Evolutionary conservation across 257 asterid species (phyloP).

Genomic region (Linderniella brevidens): DNA sequence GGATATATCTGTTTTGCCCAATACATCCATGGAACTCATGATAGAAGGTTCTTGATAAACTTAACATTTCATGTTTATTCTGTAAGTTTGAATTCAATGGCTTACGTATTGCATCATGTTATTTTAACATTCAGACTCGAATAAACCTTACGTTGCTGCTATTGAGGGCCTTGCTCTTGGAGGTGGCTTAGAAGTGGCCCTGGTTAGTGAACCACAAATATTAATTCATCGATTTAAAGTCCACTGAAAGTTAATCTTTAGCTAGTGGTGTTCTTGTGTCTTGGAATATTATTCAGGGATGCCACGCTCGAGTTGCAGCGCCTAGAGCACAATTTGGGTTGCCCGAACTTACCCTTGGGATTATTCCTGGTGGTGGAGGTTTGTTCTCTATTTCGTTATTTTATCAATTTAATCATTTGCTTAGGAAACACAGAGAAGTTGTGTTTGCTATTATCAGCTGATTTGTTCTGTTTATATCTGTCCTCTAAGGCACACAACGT

Average conservation of each 20-base stretch:
- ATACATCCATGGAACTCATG: constrained; percentile 37
- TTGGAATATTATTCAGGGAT: constrained; percentile 28
- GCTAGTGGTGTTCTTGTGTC: no score
- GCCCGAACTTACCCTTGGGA: constrained; percentile 93
- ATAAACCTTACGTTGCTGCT: constrained; percentile 91
- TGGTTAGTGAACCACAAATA: constrained; percentile 30
- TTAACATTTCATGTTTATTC: constrained; percentile 7
- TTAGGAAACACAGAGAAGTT: constrained; percentile 9
- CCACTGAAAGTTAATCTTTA: no score
- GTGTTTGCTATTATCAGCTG: constrained; percentile 3
- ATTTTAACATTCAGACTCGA: constrained; percentile 32
- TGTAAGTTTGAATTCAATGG: not conserved
- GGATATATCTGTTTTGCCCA: constrained; percentile 53
- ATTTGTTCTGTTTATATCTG: constrained; percentile 9
- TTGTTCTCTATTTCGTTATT: constrained; percentile 11
- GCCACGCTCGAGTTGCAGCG: constrained; percentile 93
- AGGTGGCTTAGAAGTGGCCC: constrained; percentile 85
- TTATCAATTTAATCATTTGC: constrained; percentile 4
- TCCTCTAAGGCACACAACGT: constrained; percentile 73
- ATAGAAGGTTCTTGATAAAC: constrained; percentile 48
- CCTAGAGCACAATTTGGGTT: constrained; percentile 71
- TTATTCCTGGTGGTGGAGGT: constrained; percentile 98
- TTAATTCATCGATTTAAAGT: no score
- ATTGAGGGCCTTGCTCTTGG: constrained; percentile 94
- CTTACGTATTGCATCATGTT: no score